Conservation (phyloP, 2,329 filamentous ascomycete genomes). For the Ploettnerulaceae sp. region DNA sequence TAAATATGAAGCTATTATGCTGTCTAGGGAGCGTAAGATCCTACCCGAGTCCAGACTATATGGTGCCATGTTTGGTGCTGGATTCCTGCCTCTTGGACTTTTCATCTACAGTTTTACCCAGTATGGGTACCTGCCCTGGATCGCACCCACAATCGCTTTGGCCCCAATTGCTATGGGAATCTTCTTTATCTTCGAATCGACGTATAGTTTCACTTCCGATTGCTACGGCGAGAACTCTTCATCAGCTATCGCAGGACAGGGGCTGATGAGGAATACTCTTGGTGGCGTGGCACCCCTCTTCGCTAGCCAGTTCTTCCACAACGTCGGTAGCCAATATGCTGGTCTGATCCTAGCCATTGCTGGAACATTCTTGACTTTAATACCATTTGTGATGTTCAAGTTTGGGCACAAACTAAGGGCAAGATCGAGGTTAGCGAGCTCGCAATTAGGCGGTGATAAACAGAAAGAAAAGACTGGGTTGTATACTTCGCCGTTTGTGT, state of each 20-base stretch:
- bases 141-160: constrained; percentile 57
- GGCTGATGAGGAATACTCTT: constrained; percentile 75
- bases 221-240: constrained; percentile 79
- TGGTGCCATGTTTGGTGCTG: constrained; percentile 70
- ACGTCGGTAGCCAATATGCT: constrained; percentile 64
- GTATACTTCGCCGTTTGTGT: constrained; percentile 21
- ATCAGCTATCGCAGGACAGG: constrained; percentile 79
- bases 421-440: constrained; percentile 31
- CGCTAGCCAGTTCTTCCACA: constrained; percentile 66
- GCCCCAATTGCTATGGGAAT: constrained; percentile 65
- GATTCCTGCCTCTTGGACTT: constrained; percentile 69
- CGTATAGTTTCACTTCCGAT: constrained; percentile 88
- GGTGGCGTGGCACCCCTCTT: constrained; percentile 76
- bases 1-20: constrained; percentile 38
- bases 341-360: constrained; percentile 62
- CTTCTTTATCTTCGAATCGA: constrained; percentile 76
- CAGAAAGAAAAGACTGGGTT: constrained; percentile 22
- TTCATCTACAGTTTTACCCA: constrained; percentile 66
- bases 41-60: constrained; percentile 72
- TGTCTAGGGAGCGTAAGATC: constrained; percentile 13
- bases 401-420: constrained; percentile 45
- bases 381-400: constrained; percentile 68
- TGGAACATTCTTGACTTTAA: constrained; percentile 58
- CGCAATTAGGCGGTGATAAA: constrained; percentile 18
- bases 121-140: constrained; percentile 49